phyloP scores from a whole-genome alignment of 768 basidiomycete species.

The Lactarius vividus region DNA sequence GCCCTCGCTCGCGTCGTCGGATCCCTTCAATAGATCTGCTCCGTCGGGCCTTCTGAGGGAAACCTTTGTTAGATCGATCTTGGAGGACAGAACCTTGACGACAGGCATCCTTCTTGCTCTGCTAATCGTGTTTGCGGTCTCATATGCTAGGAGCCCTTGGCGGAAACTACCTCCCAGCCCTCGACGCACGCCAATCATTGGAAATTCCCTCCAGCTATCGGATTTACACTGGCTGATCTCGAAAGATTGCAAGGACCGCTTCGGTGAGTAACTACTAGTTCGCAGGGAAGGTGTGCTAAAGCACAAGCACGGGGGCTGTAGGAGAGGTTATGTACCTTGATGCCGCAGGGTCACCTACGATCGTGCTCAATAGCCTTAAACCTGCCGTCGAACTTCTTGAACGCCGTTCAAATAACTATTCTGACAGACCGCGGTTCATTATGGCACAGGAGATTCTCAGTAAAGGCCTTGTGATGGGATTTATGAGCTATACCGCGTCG shows the following conservation, averaged over 20 bases:
- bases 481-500: constrained; percentile 3
- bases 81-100: neutral
- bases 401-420: constrained; percentile 31
- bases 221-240: constrained; percentile 11
- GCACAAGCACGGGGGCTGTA: neutral
- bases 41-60: neutral
- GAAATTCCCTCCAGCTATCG: constrained; percentile 7
- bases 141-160: constrained; percentile 14
- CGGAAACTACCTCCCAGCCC: constrained; percentile 12
- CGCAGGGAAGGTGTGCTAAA: neutral
- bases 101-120: neutral
- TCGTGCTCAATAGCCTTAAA: constrained; percentile 31
- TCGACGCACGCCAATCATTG: constrained; percentile 8
- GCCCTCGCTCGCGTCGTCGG: neutral
- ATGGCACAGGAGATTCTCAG: constrained; percentile 19
- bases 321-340: constrained; percentile 29
- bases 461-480: constrained; percentile 3
- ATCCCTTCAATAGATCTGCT: constrained; percentile 9
- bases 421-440: constrained; percentile 15
- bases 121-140: neutral
- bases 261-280: neutral
- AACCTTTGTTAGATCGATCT: constrained; percentile 9
- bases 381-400: constrained; percentile 34
- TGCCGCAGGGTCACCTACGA: constrained; percentile 22
- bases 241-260: constrained; percentile 6